Percentiles rank a stretch among this genome's conserved stretches.
phyloP scores from a whole-genome alignment of 139 green algal genomes.

The Penium margaritaceum region DNA sequence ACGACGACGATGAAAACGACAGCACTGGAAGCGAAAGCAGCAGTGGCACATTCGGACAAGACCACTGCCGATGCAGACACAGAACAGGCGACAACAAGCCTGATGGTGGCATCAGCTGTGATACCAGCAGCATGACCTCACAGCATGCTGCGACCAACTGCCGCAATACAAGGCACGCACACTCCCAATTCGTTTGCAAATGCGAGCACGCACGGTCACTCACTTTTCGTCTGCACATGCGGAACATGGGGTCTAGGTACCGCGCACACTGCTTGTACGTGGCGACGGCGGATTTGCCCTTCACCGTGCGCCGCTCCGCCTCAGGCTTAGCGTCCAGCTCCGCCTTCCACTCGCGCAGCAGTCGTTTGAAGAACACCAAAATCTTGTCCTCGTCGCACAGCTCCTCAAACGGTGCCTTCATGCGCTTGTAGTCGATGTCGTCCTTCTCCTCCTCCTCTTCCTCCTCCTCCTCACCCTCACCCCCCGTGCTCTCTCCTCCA shows the following conservation, averaged over 20 bases:
- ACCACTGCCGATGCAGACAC: too few species aligned
- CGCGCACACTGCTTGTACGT: slow-evolving; percentile 69
- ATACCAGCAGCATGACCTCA: too few species aligned
- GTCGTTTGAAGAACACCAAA: slow-evolving; percentile 42
- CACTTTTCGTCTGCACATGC: slow-evolving; percentile 42
- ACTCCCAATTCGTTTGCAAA: too few species aligned
- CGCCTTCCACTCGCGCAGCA: slow-evolving; percentile 75
- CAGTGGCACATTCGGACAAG: too few species aligned
- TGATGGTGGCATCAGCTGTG: too few species aligned
- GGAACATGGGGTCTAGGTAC: slow-evolving; percentile 80
- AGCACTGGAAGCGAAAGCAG: too few species aligned
- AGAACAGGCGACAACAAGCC: too few species aligned
- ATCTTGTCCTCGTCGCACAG: slow-evolving; percentile 46
- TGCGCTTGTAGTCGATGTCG: slow-evolving; percentile 41
- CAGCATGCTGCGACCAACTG: too few species aligned
- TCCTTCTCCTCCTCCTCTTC: slow-evolving; percentile 14
- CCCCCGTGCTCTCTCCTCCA: background rate
- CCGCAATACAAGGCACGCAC: too few species aligned
- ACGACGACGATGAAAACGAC: too few species aligned
- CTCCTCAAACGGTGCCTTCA: slow-evolving; percentile 31
- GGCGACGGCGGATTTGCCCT: slow-evolving; percentile 35
- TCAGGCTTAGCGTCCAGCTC: slow-evolving; percentile 71
- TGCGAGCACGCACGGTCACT: too few species aligned
- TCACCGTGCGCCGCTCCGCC: slow-evolving; percentile 41
- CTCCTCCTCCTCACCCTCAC: slow-evolving; percentile 2